Percentiles rank a stretch among this genome's conserved stretches.
phyloP scores from a whole-genome alignment of 2,329 filamentous ascomycete species.

The Aspergillus neotritici region DNA sequence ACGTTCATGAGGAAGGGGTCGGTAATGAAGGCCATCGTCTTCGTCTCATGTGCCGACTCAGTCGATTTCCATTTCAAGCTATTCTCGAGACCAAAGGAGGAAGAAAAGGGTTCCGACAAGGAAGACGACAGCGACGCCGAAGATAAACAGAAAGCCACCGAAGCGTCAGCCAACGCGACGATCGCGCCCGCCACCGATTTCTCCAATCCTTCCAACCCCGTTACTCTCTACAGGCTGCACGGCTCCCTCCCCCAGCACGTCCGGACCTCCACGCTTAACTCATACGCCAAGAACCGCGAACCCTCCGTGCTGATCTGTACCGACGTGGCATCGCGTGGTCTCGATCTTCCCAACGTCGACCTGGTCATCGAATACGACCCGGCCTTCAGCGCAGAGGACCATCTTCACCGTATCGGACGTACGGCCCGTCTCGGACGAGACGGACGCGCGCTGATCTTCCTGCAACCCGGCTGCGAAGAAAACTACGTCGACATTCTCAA shows the following conservation, averaged over 20 bases:
- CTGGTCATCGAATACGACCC: conserved; percentile 95
- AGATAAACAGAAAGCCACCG: conserved; percentile 17
- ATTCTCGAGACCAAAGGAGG: conserved; percentile 45
- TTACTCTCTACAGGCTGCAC: conserved; percentile 82
- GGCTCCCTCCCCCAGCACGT: conserved; percentile 84
- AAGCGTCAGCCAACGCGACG: conserved; percentile 37
- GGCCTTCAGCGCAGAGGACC: conserved; percentile 86
- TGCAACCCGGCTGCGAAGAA: conserved; percentile 86
- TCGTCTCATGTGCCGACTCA: conserved; percentile 93
- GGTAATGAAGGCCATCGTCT: conserved; percentile 94
- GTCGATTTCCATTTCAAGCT: conserved; percentile 95
- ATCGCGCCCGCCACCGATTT: conserved; percentile 61
- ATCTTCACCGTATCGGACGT: conserved; percentile 88
- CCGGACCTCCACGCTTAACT: conserved; percentile 76
- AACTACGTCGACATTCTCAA: conserved; percentile 77
- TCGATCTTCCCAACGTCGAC: conserved; percentile 92
- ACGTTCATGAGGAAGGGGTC: conserved; percentile 83
- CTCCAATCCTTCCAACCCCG: conserved; percentile 67
- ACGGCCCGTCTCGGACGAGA: conserved; percentile 88
- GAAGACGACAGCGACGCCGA: conserved; percentile 21
- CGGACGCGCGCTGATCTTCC: conserved; percentile 81
- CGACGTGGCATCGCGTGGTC: conserved; percentile 89
- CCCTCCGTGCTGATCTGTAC: conserved; percentile 86
- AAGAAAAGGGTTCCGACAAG: conserved; percentile 14
- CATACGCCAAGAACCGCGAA: conserved; percentile 68